Evolutionary conservation across 345 rosid genomes (phyloP).

Genomic region (Dipteronia sinensis): DNA sequence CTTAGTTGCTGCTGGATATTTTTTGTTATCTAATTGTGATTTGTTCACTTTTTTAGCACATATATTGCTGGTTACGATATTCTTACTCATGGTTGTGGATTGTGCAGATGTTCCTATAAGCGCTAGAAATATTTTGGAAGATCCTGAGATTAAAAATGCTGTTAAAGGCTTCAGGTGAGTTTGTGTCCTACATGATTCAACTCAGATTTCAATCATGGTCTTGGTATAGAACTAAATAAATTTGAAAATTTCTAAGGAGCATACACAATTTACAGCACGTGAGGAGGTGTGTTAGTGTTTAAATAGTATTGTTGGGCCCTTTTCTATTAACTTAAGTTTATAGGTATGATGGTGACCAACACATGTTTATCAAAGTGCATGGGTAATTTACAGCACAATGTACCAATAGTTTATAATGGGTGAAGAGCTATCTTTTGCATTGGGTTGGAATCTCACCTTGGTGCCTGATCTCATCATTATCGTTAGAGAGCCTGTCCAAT

Average conservation of each 20-base stretch:
- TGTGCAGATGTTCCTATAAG: conserved; percentile 72
- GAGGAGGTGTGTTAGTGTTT: too few relatives aligned
- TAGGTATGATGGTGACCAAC: not conserved
- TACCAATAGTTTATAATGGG: not conserved
- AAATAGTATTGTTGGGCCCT: too few relatives aligned
- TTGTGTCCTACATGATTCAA: not conserved
- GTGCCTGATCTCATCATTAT: too few relatives aligned
- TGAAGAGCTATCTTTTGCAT: not conserved
- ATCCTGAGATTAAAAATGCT: conserved; percentile 78
- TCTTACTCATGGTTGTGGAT: conserved; percentile 18
- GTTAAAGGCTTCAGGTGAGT: conserved; percentile 83
- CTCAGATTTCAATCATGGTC: not conserved
- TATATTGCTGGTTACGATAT: conserved; percentile 1
- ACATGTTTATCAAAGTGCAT: not conserved
- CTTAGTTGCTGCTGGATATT: not conserved
- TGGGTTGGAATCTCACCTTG: not conserved
- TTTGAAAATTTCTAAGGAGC: not conserved
- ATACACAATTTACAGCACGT: not conserved
- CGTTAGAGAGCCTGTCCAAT: not conserved
- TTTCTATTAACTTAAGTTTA: not conserved
- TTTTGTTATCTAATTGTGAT: conserved; percentile 2
- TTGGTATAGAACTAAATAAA: not conserved
- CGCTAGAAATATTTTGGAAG: conserved; percentile 90
- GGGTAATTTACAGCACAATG: not conserved
- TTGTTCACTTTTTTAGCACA: conserved; percentile 4